Evolutionary conservation across 345 rosid species (phyloP), one percentile per base, ranked within the genome.

Genomic region (Lepidium aucheri): DNA sequence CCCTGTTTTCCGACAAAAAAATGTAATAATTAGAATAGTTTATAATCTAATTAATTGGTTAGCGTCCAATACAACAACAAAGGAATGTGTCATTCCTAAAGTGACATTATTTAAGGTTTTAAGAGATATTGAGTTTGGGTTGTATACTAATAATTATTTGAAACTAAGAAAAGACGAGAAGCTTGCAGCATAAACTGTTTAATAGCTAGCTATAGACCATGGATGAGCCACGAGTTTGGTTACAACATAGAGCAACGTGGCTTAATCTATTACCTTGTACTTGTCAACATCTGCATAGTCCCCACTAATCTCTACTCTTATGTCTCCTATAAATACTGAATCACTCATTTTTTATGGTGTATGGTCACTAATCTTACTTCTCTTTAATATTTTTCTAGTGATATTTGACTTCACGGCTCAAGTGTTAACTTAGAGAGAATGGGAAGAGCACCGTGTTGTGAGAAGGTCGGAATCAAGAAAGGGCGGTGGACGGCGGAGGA

Each of bases 401-500:
- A 36, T n/a, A n/a, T 40, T 26, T 41, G 52, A 53, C 52, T 53
- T 32, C 9, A 30, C 32, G 10, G 5, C 60, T 30, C 41, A 32
- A 41, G 69, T 41, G 26, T 20, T 20, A 24, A 24, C 4, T 24
- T 2, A 3, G 26, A 1, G 20, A 28, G 0, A 20, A 69, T 69
- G 74, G 74, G 74, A 60, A 51, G 74, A 53, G 60, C 60, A 2
- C 74, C 74, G 35, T 69, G 74, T 24, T 69, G 74, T 69, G 74
- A 60, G 35, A 69, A 69, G 61, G 60, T 60, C 6, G 74, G 74
- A 5, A 59, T 51, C 1, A 69, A 69, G 18, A 69, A 28, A 7
- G 74, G 74, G 9, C 52, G 74, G 26, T 24, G 26, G 67, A 60
- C 74, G 53, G 74, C 52, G 24, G 68, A 69, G 53, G 74, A 69